Evolutionary conservation across 352 stramenopile species (phyloP).

Genomic region (Pythium folliculosum): DNA sequence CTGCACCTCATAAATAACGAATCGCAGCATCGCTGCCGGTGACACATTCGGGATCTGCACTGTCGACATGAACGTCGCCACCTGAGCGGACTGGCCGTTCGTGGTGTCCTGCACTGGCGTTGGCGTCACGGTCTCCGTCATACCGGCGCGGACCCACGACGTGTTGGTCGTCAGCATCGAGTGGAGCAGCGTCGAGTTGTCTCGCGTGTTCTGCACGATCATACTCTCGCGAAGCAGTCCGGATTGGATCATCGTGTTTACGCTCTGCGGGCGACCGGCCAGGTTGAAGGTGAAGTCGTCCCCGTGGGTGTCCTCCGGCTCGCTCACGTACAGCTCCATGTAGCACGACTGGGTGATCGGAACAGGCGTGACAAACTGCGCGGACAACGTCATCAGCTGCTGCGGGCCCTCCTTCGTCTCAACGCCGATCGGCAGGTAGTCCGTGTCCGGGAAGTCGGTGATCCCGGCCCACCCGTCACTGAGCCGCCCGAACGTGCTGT

Average conservation of each 20-base stretch:
- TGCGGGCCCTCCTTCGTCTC: conserved; percentile 61
- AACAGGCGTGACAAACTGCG: conserved; percentile 66
- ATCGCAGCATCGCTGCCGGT: conserved; percentile 65
- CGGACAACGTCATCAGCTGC: conserved; percentile 75
- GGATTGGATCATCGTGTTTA: conserved; percentile 75
- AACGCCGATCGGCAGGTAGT: conserved; percentile 64
- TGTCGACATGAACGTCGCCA: conserved; percentile 77
- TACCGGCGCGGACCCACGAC: conserved; percentile 69
- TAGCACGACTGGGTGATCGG: conserved; percentile 72
- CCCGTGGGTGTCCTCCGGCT: conserved; percentile 39
- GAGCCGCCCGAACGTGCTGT: conserved; percentile 38
- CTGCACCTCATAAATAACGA: conserved; percentile 83
- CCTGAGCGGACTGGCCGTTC: conserved; percentile 34
- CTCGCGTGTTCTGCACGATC: conserved; percentile 39
- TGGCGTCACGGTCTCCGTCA: conserved; percentile 78
- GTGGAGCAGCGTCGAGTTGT: conserved; percentile 29
- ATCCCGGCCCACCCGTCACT: conserved; percentile 74
- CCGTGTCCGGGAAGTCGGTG: conserved; percentile 69
- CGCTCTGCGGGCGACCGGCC: conserved; percentile 54
- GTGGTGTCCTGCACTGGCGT: conserved; percentile 41
- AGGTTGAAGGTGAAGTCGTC: conserved; percentile 64
- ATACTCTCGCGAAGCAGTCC: conserved; percentile 68
- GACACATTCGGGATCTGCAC: conserved; percentile 75
- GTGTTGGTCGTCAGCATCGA: conserved; percentile 49
- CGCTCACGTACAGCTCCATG: conserved; percentile 73